Percentiles rank a stretch among this genome's conserved stretches.
Conservation (phyloP, 345 rosid genomes). For the Aegle marmelos region DNA sequence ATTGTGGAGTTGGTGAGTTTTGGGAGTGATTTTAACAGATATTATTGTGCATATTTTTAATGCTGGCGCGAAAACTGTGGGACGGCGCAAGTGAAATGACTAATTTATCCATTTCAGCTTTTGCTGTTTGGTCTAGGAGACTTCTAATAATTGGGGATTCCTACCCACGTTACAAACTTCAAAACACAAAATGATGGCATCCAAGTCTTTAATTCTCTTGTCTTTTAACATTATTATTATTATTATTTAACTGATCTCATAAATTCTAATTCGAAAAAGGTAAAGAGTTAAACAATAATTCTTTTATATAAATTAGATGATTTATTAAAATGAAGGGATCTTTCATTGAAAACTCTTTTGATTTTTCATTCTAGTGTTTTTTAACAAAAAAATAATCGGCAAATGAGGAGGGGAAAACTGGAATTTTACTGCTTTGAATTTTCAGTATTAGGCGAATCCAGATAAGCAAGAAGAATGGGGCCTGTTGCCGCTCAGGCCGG, state of each 20-base stretch:
- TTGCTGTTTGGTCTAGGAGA: background rate
- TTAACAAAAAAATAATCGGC: too few species aligned
- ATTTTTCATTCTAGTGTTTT: too few species aligned
- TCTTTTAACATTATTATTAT: too few species aligned
- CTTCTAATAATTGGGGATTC: background rate
- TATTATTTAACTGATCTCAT: too few species aligned
- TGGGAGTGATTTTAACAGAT: background rate
- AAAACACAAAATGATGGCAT: too few species aligned
- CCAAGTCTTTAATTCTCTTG: too few species aligned
- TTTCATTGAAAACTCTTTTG: too few species aligned
- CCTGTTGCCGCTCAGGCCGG: conserved; percentile 37
- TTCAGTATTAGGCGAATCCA: background rate
- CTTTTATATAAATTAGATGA: too few species aligned
- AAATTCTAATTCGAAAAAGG: accelerated
- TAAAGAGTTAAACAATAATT: too few species aligned
- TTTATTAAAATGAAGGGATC: background rate
- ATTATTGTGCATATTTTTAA: background rate
- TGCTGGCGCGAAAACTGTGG: conserved; percentile 6
- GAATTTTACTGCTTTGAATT: conserved; percentile 8
- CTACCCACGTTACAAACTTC: too few species aligned
- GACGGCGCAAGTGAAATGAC: conserved; percentile 17
- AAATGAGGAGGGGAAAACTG: background rate
- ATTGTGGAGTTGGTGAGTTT: background rate
- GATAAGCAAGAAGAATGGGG: background rate
- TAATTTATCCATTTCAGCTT: background rate